Percentiles rank a stretch among this genome's conserved stretches.
Evolutionary conservation across 306 rosid species (phyloP).

Genomic region (Crotalaria pallida): DNA sequence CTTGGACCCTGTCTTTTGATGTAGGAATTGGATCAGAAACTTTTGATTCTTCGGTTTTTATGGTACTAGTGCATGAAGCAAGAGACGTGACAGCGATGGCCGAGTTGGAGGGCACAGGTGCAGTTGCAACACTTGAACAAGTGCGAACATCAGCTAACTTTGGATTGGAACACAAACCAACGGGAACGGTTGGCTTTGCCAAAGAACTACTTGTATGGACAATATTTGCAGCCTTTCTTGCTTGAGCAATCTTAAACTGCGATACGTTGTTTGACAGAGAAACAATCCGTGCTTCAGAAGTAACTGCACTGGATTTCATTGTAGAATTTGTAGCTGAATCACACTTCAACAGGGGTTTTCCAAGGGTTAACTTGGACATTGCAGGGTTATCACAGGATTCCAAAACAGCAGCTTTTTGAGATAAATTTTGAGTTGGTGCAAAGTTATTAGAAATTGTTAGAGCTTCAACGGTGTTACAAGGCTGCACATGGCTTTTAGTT

Average conservation of each 20-base stretch:
- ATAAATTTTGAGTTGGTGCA: slow-evolving; percentile 32
- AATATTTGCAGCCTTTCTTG: slow-evolving; percentile 36
- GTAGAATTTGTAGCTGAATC: slow-evolving; percentile 27
- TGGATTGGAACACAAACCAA: slow-evolving; percentile 21
- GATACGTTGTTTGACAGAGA: slow-evolving; percentile 51
- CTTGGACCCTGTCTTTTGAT: slow-evolving; percentile 24
- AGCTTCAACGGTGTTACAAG: slow-evolving; percentile 29
- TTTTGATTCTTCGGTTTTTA: slow-evolving; percentile 23
- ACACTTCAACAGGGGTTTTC: slow-evolving; percentile 39
- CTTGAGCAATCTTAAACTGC: slow-evolving; percentile 48
- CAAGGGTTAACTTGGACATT: slow-evolving; percentile 36
- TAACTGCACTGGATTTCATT: slow-evolving; percentile 53
- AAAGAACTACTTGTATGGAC: slow-evolving; percentile 39
- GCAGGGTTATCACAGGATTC: slow-evolving; percentile 33
- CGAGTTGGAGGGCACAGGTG: slow-evolving; percentile 8
- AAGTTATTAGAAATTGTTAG: slow-evolving; percentile 12
- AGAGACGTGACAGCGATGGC: slow-evolving; percentile 6
- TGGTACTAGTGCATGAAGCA: not conserved
- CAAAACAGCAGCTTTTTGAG: slow-evolving; percentile 33
- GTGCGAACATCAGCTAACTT: slow-evolving; percentile 32
- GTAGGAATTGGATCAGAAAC: slow-evolving; percentile 3
- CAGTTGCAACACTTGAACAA: slow-evolving; percentile 3
- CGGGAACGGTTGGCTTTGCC: slow-evolving; percentile 26
- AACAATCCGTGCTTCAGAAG: slow-evolving; percentile 64
- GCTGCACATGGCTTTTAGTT: slow-evolving; percentile 31